Conservation (phyloP, 2,329 filamentous ascomycete species). For the Lasiodiplodia sp. region DNA sequence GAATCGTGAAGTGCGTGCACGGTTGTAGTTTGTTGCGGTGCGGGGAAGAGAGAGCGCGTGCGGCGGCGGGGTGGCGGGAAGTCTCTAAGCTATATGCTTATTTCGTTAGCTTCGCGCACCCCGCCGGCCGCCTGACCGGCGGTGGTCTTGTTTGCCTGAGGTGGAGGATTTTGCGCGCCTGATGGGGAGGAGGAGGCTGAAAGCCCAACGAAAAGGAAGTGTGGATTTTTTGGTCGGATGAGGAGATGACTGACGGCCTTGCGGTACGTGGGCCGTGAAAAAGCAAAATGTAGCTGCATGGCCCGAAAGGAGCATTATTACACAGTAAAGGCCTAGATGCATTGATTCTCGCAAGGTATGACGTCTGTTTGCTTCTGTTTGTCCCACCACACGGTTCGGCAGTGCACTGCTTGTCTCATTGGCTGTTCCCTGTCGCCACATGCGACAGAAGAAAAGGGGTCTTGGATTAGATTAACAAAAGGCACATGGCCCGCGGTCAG, state of each 20-base stretch:
- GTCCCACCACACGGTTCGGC: background rate
- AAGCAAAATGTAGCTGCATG: background rate
- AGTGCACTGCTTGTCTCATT: background rate
- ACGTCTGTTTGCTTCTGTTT: background rate
- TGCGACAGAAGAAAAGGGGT: background rate
- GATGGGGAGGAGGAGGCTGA: background rate
- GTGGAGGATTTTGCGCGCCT: background rate
- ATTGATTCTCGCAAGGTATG: background rate
- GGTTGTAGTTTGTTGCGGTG: background rate
- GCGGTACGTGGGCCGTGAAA: background rate
- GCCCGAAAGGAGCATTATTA: background rate
- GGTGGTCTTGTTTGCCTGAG: too few relatives aligned
- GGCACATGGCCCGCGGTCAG: too few relatives aligned
- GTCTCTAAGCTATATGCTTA: conserved; percentile 3
- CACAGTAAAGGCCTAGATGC: background rate
- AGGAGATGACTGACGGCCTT: too few relatives aligned
- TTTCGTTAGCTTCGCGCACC: background rate
- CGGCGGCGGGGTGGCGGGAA: background rate
- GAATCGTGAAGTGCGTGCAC: background rate
- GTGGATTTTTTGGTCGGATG: too few relatives aligned
- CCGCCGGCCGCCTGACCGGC: too few relatives aligned
- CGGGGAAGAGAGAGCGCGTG: background rate
- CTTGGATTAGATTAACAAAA: too few relatives aligned
- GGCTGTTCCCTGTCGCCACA: background rate
- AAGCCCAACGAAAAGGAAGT: background rate